These are phyloP conservation scores for Neonectria faginata DNA, from an alignment of 2,329 filamentous ascomycete species.

Conservation along the genomic window DNA sequence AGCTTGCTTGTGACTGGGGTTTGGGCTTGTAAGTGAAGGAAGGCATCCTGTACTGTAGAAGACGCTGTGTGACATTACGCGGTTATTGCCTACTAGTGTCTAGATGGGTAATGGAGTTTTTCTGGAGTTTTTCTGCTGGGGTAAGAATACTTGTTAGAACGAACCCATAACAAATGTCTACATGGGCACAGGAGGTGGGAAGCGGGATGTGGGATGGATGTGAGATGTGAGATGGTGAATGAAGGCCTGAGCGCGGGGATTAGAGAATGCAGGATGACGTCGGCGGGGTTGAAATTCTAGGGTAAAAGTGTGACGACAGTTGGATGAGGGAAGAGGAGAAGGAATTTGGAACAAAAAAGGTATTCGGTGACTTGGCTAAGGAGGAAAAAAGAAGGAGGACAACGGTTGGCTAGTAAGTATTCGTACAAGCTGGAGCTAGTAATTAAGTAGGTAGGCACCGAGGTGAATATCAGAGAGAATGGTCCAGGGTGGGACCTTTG, in stretches of 20 bases:
- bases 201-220: background rate
- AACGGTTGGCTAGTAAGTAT: background rate
- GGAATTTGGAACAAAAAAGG: background rate
- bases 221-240: background rate
- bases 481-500: too few relatives aligned
- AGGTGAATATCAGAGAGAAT: too few relatives aligned
- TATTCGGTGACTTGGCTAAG: background rate
- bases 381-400: background rate
- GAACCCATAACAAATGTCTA: slow-evolving; percentile 1
- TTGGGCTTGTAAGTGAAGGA: background rate
- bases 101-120: background rate
- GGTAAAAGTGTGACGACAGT: background rate
- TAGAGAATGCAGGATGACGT: slow-evolving; percentile 26
- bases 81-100: background rate
- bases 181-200: background rate
- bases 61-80: background rate
- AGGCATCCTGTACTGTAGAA: background rate
- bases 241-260: background rate
- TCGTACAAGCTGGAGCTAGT: too few relatives aligned
- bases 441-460: too few relatives aligned
- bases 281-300: slow-evolving; percentile 17
- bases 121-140: background rate
- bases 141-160: background rate
- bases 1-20: background rate
- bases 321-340: background rate